Conservation (phyloP, 768 basidiomycete genomes). For the Xerocomellus dryophilus region DNA sequence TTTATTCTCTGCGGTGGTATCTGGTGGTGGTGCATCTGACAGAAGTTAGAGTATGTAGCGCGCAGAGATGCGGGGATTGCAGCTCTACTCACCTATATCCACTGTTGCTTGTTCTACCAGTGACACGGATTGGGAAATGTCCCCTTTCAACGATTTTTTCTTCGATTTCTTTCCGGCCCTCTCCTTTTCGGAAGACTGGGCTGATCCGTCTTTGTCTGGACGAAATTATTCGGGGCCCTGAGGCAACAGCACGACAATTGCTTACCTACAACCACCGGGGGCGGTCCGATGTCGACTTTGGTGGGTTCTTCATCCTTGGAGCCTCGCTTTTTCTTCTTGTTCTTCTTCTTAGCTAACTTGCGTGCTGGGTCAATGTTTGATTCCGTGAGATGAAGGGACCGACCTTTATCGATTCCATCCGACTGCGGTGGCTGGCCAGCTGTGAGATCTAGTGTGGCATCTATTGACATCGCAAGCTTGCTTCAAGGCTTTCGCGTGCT, state of each 20-base stretch:
- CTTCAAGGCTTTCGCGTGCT: not conserved
- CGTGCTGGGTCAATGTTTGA: constrained; percentile 6
- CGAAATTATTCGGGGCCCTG: not conserved
- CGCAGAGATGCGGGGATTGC: too few relatives aligned
- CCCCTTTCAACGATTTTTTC: constrained; percentile 3
- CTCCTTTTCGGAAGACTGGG: constrained; percentile 1
- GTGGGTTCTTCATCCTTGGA: not conserved
- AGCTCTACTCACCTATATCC: constrained; percentile 2
- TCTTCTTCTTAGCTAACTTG: constrained; percentile 29
- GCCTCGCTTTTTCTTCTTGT: constrained; percentile 41
- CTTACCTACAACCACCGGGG: constrained; percentile 7
- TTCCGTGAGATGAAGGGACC: not conserved
- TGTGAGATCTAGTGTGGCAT: not conserved
- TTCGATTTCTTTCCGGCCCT: constrained; percentile 9
- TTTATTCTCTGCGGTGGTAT: constrained; percentile 10
- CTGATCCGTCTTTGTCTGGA: constrained; percentile 2
- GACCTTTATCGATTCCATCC: constrained; percentile 20
- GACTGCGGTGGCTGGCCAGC: not conserved
- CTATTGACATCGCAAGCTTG: constrained; percentile 1
- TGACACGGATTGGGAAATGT: not conserved
- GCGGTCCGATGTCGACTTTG: not conserved
- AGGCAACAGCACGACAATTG: not conserved
- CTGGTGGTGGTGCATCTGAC: not conserved
- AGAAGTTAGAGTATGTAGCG: not conserved
- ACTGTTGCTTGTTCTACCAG: not conserved